phyloP scores from a whole-genome alignment of 2,329 filamentous ascomycete genomes.

The Aspergillus sp. region DNA sequence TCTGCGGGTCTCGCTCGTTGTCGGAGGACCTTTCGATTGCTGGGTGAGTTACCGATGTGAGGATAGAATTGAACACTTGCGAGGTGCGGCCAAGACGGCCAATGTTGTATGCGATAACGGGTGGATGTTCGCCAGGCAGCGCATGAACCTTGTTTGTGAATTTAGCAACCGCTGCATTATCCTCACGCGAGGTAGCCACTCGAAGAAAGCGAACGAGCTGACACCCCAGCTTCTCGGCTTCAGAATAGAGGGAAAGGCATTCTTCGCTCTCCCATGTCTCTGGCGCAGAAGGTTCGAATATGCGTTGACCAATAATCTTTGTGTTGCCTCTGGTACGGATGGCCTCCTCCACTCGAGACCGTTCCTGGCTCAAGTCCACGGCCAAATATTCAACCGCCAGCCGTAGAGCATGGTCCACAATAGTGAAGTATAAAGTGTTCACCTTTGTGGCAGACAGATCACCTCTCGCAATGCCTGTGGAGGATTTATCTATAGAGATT shows the following conservation, averaged over 20 bases:
- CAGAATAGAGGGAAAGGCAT: constrained; percentile 36
- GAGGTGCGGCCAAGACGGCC: constrained; percentile 45
- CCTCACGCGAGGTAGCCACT: constrained; percentile 38
- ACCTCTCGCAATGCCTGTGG: constrained; percentile 17
- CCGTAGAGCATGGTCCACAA: constrained; percentile 44
- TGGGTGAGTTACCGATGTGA: constrained; percentile 46
- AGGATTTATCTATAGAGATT: constrained; percentile 53
- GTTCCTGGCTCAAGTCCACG: constrained; percentile 39
- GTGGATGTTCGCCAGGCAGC: constrained; percentile 32
- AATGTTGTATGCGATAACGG: constrained; percentile 45
- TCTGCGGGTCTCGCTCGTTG: constrained; percentile 34
- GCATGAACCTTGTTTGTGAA: constrained; percentile 41
- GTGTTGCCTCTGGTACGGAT: constrained; percentile 41
- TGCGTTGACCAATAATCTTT: constrained; percentile 44
- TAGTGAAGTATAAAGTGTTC: constrained; percentile 33
- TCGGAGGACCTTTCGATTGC: constrained; percentile 31
- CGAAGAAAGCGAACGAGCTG: constrained; percentile 44
- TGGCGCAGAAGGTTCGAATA: constrained; percentile 32
- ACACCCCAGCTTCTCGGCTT: constrained; percentile 40
- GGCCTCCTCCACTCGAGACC: constrained; percentile 27
- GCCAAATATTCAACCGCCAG: constrained; percentile 46
- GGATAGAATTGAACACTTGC: constrained; percentile 46
- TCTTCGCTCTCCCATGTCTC: constrained; percentile 40
- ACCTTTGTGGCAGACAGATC: constrained; percentile 14
- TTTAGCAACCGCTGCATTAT: constrained; percentile 40